Evolutionary conservation across 108 stramenopile genomes (phyloP), one percentile per base, ranked within the genome.

Genomic region (Cyclotella baltica): DNA sequence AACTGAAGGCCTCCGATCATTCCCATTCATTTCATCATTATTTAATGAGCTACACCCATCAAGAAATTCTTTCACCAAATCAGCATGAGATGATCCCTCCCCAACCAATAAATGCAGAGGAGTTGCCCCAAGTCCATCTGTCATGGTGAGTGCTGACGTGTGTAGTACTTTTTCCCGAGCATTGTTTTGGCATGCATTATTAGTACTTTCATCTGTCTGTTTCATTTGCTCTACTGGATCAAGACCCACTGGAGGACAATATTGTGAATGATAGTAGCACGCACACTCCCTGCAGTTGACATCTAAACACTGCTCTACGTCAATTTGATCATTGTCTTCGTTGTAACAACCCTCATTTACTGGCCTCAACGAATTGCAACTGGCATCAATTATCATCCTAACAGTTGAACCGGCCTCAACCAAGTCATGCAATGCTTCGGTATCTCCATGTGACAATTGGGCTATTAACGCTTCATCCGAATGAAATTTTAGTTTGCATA

Each of bases 141-240:
- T 59, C 56, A 80, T 80, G 40, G 78, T 80, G 6, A 80, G 72
- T 16, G 59, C 65, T 5, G 78, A 80, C 23, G 46, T 67, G 36
- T 80, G 78, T 34, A 52, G 33, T 35, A 68, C 56, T 22, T 28
- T 46, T 22, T 0, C 36, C 2, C 3, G 16, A 33, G 2, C 22
- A 22, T 33, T 5, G 1, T 19, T 19, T 1, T 6, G 13, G 34
- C 13, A 62, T 67, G 57, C 18, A 31, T 70, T 48, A 13, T 47
- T 46, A 20, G 70, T 69, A 30, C 62, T 20, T 27, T 62, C 59
- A 6, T 51, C 36, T 1, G n/a, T n/a, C 57, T 18, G 19, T 23
- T 53, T 55, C 22, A 11, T 50, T 53, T 64, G 47, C 35, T 51
- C 47, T 16, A 64, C 77, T 13, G 69, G 23, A 51, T 50, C 47